Conservation (phyloP, 2,329 filamentous ascomycete species). For the Huntiella abstrusa region DNA sequence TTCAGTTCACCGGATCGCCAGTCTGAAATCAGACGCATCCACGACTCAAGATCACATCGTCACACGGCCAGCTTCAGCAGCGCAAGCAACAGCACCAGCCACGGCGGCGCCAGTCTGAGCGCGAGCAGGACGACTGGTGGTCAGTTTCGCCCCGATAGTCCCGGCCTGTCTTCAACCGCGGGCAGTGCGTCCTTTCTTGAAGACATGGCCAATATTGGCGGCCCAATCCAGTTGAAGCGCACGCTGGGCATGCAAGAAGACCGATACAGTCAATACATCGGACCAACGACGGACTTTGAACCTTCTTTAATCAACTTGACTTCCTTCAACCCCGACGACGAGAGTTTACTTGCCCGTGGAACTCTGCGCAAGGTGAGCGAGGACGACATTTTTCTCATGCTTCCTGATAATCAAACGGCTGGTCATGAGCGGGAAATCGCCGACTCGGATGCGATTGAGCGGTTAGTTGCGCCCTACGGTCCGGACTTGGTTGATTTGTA, state of each 20-base stretch:
- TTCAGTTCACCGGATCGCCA: constrained; percentile 36
- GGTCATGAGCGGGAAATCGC: constrained; percentile 51
- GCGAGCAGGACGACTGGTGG: background rate
- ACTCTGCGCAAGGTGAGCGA: constrained; percentile 59
- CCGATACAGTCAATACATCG: constrained; percentile 68
- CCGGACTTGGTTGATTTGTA: constrained; percentile 60
- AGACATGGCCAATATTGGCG: constrained; percentile 52
- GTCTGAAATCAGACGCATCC: constrained; percentile 31
- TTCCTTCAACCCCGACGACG: constrained; percentile 62
- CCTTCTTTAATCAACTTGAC: constrained; percentile 68
- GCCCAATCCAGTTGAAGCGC: constrained; percentile 45
- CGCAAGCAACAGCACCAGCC: background rate
- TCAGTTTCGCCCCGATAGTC: constrained; percentile 29
- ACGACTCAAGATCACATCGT: constrained; percentile 18
- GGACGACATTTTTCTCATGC: constrained; percentile 60
- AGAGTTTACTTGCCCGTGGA: constrained; percentile 51
- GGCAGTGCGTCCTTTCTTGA: constrained; percentile 45
- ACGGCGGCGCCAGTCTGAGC: background rate
- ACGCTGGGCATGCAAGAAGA: constrained; percentile 60
- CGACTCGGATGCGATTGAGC: constrained; percentile 55
- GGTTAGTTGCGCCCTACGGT: constrained; percentile 58
- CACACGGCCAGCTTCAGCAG: background rate
- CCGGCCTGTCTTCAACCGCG: constrained; percentile 41
- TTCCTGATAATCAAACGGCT: constrained; percentile 54
- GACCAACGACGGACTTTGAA: constrained; percentile 67